Base-by-base conservation (phyloP, 139 green algal genomes). In the Coelastrella sp. region DNA sequence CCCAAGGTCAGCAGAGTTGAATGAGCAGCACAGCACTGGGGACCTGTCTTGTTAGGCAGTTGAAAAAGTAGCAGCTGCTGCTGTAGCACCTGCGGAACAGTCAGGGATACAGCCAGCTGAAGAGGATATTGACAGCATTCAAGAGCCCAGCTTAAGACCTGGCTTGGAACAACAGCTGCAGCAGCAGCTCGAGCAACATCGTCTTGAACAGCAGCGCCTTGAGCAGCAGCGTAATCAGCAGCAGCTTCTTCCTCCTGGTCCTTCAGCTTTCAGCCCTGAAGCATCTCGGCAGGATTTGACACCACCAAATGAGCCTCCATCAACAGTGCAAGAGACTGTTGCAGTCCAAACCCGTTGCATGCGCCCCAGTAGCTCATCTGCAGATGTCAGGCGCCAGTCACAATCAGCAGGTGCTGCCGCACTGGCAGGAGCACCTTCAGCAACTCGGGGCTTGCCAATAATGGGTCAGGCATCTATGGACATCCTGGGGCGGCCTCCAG, bases 381-480 rank as follows among this genome's bases (percentile, higher is more conserved):
- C 25, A 38, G 25, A 30, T 43, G 41, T 41, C 41, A 79, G 71
- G 41, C 71, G 41, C 11, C 71, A 79, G 41, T 63, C 71, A 17
- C 30, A 37, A 0, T 41, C 25, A 27, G 35, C 41, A 41, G 62
- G 45, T 57, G 21, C 41, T 53, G 67, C 67, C 8, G 41, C 37
- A 40, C 5, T 30, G 38, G 35, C 23, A 9, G 37, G 21, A 43
- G 69, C 40, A 4, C 1, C 69, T 35, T 62, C 69, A 27, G 23
- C n/a, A 34, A 57, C 75, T 27, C 75, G 51, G n/a, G 25, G 5
- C 4, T 60, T 71, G 53, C 75, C 53, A 4, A 37, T 69, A 8
- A 69, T 82, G 75, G 75, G 75, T 3, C 75, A 71, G 75, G 53
- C 75, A 40, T 59, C 75, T 17, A 82, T 82, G 17, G 75, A 82